Evolutionary conservation across 345 rosid species (phyloP), one percentile per base, ranked within the genome.

Genomic region (Aquilaria yunnanensis): DNA sequence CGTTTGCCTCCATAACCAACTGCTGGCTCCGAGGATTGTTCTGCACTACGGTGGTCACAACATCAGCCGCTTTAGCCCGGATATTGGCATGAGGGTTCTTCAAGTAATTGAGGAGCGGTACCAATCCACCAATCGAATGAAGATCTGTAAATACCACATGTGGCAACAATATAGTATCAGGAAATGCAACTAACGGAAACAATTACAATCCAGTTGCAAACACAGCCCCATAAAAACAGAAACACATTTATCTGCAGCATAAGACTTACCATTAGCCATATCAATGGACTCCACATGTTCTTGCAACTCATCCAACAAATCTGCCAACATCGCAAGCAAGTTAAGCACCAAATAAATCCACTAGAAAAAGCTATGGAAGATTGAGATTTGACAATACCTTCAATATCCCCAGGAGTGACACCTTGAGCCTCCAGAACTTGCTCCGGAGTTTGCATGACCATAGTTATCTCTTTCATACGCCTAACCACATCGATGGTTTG

Each of bases 1-100:
- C 98, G 70, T 88, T 93, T 68, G 99, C 94, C 65, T 93, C 97
- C 96, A 90, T 88, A 60, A 93, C 97, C 67, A 90, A 72, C 60
- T 85, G 89, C 67, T 93, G 97, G 70, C 98, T 79, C 54, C 72
- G 72, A 16, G 97, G 94, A 72, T 93, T 93, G 77, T 93, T 93
- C 83, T 93, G 98, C 56, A 88, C 97, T 56, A 93, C 74, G 2
- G 97, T 90, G 56, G 89, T 73, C 55, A 88, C 77, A 54, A 93
- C 96, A 32, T 90, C 96, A 0, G 96, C 96, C n/a, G 96, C 87
- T 63, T 93, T 93, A 32, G 98, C 97, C 62, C 96, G 77, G 71
- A 90, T 75, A 54, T 82, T 86, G 8, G 86, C 81, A 72, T 80
- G 95, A 1, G 92, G 63, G 70, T 83, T 88, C 77, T 75, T 90